Conservation (phyloP, 1,139 yeast species). For the Blastobotrys capitulatus region DNA sequence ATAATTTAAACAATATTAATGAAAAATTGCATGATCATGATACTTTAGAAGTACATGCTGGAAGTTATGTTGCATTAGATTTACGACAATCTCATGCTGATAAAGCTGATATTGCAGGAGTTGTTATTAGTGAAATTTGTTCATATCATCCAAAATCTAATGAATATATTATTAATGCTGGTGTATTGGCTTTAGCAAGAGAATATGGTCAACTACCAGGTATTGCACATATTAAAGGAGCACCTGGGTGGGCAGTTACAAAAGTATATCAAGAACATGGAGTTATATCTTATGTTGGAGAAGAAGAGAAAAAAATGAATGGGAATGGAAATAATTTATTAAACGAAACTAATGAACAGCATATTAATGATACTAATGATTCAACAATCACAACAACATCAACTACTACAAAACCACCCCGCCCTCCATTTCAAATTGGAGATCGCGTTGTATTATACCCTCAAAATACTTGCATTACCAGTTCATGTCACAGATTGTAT, state of each 20-base stretch:
- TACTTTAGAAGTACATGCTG: slow-evolving; percentile 65
- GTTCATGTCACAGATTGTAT: slow-evolving; percentile 56
- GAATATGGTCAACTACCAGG: slow-evolving; percentile 50
- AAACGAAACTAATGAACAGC: background rate
- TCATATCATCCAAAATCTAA: slow-evolving; percentile 53
- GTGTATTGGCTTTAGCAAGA: slow-evolving; percentile 61
- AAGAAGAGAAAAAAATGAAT: slow-evolving; percentile 34
- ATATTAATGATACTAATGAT: background rate
- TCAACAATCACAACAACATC: background rate
- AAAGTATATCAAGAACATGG: slow-evolving; percentile 53
- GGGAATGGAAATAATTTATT: background rate
- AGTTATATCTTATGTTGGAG: slow-evolving; percentile 41
- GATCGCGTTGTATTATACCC: slow-evolving; percentile 53
- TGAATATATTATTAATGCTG: slow-evolving; percentile 64
- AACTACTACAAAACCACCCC: background rate
- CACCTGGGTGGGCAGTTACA: slow-evolving; percentile 46
- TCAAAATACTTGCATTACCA: slow-evolving; percentile 69
- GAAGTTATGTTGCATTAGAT: slow-evolving; percentile 66
- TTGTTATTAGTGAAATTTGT: slow-evolving; percentile 55
- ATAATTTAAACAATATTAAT: slow-evolving; percentile 16
- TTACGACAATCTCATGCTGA: slow-evolving; percentile 63
- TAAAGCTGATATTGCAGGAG: slow-evolving; percentile 45
- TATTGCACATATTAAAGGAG: slow-evolving; percentile 40
- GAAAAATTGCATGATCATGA: slow-evolving; percentile 32
- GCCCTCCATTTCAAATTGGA: slow-evolving; percentile 43